phyloP scores from a whole-genome alignment of 352 stramenopile genomes.

The Phytophthora quininea region DNA sequence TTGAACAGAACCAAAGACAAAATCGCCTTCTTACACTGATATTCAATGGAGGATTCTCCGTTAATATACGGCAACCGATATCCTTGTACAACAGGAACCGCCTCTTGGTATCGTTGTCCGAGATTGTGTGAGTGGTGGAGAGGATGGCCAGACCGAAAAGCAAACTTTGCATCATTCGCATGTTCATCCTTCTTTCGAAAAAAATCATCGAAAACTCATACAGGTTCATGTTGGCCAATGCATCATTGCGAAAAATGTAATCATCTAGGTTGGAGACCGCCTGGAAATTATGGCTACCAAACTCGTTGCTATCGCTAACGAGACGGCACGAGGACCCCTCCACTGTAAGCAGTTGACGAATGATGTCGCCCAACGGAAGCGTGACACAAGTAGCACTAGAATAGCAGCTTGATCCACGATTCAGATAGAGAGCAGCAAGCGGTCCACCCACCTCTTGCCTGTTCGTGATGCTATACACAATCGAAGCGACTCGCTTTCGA shows the following conservation, averaged over 20 bases:
- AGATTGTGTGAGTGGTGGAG: background rate
- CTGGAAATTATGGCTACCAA: background rate
- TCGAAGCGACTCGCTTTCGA: conserved; percentile 2
- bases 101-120: background rate
- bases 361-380: background rate
- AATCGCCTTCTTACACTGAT: background rate
- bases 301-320: background rate
- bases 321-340: background rate
- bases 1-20: background rate
- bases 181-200: background rate
- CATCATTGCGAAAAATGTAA: background rate
- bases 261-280: background rate
- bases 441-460: conserved; percentile 1
- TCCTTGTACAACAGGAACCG: background rate
- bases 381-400: background rate
- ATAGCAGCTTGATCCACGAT: background rate
- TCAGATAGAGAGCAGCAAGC: conserved; percentile 2
- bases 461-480: conserved; percentile 6
- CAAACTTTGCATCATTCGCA: too few relatives aligned
- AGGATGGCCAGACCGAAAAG: too few relatives aligned
- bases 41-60: background rate
- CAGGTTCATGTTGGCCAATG: background rate
- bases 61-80: background rate
- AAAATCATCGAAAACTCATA: background rate
- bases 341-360: background rate